A percentile compares a stretch with the other conserved stretches of the same genome.
Conservation (phyloP, 176 grass and related monocot genomes). For the Chloris gayana region DNA sequence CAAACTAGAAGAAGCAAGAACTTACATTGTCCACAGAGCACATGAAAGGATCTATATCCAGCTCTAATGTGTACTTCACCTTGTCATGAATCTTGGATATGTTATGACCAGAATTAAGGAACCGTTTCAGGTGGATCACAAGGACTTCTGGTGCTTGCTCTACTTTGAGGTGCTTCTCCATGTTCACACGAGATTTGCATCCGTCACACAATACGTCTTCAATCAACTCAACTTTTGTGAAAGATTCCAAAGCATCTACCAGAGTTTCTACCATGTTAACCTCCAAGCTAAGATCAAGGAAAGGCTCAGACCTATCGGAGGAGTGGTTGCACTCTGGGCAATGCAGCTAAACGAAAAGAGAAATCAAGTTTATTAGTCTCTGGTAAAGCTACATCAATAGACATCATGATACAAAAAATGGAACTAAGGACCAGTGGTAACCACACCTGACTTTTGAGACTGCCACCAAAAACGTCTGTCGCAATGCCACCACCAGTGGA, state of each 20-base stretch:
- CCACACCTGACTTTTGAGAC: constrained; percentile 58
- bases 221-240: constrained; percentile 59
- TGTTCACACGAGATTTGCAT: constrained; percentile 50
- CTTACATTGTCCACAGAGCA: constrained; percentile 34
- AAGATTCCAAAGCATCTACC: constrained; percentile 48
- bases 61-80: constrained; percentile 39
- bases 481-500: constrained; percentile 35
- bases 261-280: constrained; percentile 38
- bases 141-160: constrained; percentile 56
- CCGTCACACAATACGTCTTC: constrained; percentile 56
- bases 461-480: constrained; percentile 51
- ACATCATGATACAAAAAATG: not conserved
- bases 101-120: constrained; percentile 22
- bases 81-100: constrained; percentile 42
- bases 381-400: not conserved
- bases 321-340: constrained; percentile 50
- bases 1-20: constrained; percentile 15
- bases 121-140: constrained; percentile 64
- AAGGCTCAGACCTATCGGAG: constrained; percentile 51
- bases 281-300: constrained; percentile 72
- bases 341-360: constrained; percentile 43
- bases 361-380: not conserved
- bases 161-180: constrained; percentile 64
- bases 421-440: not conserved
- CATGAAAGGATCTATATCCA: constrained; percentile 55